These are phyloP conservation scores for Rhododendron simsii DNA, from an alignment of 148 eudicot genomes.

Conservation along the genomic window DNA sequence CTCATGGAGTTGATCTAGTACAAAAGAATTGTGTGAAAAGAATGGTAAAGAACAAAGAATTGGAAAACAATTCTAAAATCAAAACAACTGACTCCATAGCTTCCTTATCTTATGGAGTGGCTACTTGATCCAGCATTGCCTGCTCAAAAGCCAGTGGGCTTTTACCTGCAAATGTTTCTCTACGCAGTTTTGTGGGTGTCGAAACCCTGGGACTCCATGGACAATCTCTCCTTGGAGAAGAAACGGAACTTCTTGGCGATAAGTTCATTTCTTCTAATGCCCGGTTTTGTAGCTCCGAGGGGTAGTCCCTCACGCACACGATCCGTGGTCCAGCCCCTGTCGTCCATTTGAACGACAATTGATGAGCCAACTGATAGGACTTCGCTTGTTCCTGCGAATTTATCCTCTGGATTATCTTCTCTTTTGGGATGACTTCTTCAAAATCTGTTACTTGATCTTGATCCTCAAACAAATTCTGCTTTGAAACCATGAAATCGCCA, in stretches of 20 bases:
- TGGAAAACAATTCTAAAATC: not conserved
- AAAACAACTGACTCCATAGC: not conserved
- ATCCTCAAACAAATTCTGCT: constrained; percentile 46
- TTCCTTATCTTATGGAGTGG: not conserved
- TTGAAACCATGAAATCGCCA: constrained; percentile 42
- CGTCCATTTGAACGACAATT: constrained; percentile 75
- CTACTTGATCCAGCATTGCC: not conserved
- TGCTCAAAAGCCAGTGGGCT: constrained; percentile 27
- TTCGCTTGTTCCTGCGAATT: not conserved
- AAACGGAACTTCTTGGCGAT: constrained; percentile 48
- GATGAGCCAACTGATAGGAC: constrained; percentile 40
- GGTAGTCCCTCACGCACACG: constrained; percentile 81
- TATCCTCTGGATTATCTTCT: constrained; percentile 6
- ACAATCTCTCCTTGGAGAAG: constrained; percentile 20
- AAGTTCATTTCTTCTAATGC: constrained; percentile 86
- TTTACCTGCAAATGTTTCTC: constrained; percentile 26
- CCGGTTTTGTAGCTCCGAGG: constrained; percentile 60
- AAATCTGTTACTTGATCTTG: constrained; percentile 17
- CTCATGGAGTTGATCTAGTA: not conserved
- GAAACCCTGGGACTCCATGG: constrained; percentile 12
- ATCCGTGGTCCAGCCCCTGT: constrained; percentile 75
- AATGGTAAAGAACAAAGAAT: not conserved
- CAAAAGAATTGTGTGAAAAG: not conserved
- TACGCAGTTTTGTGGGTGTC: constrained; percentile 15
- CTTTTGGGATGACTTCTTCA: not conserved